These are phyloP conservation scores for Aphanomyces cochlioides DNA, from an alignment of 352 stramenopile genomes.

Conservation along the genomic window DNA sequence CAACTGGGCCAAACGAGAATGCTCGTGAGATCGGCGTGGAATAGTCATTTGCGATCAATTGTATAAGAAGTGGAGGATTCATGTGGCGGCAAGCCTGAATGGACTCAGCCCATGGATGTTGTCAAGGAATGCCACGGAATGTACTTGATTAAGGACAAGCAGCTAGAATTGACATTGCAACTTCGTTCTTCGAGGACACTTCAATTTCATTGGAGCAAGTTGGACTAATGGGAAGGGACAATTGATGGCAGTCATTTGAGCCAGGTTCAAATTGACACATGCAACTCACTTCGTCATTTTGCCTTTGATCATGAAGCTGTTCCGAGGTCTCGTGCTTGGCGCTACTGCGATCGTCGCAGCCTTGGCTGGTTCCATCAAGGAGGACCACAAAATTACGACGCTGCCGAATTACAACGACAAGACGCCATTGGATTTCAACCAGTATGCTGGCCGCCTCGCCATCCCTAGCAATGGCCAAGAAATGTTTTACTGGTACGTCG, in stretches of 20 bases:
- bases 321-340: too few species aligned
- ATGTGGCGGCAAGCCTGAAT: too few species aligned
- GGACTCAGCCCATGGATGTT: too few species aligned
- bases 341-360: not conserved
- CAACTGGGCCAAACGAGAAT: too few species aligned
- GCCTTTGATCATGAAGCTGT: too few species aligned
- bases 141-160: too few species aligned
- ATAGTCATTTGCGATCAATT: too few species aligned
- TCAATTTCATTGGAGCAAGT: not conserved
- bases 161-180: not conserved
- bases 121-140: too few species aligned
- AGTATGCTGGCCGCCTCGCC: slow-evolving; percentile 54
- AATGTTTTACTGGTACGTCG: slow-evolving; percentile 71
- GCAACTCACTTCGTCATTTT: not conserved
- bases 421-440: slow-evolving; percentile 47
- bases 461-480: slow-evolving; percentile 45
- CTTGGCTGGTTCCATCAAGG: not conserved
- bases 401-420: slow-evolving; percentile 48
- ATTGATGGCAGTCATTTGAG: not conserved
- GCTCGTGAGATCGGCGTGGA: too few species aligned
- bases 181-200: not conserved
- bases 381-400: slow-evolving; percentile 46
- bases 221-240: not conserved
- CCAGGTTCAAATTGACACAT: not conserved
- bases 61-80: too few species aligned